phyloP scores from a whole-genome alignment of 345 rosid species.

The Durio zibethinus region DNA sequence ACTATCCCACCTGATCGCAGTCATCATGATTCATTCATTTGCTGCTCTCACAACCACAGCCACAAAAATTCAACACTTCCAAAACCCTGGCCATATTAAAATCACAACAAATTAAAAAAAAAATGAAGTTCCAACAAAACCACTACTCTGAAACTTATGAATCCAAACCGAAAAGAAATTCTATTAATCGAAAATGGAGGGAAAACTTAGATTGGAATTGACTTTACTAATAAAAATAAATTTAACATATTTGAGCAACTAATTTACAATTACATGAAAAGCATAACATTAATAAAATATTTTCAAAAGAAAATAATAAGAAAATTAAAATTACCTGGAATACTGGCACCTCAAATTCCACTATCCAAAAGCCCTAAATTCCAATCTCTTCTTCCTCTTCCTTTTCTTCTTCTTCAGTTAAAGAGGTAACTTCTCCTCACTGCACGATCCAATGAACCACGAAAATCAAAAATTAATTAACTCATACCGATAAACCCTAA shows the following conservation, averaged over 20 bases:
- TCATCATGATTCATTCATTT: conserved; percentile 66
- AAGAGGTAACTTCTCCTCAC: background rate
- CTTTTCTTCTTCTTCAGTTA: background rate
- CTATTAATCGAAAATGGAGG: background rate
- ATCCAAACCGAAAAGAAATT: background rate
- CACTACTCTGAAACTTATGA: background rate
- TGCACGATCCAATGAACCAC: background rate
- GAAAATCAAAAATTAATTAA: background rate
- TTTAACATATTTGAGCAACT: background rate
- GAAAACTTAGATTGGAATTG: background rate
- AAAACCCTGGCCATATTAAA: conserved; percentile 19
- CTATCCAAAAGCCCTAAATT: conserved; percentile 2
- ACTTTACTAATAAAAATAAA: background rate
- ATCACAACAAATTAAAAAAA: background rate
- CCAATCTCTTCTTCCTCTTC: conserved; percentile 2
- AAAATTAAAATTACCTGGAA: conserved; percentile 10
- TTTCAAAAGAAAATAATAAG: background rate
- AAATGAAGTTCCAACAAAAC: background rate
- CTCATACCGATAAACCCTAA: conserved; percentile 8
- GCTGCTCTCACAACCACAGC: conserved; percentile 30
- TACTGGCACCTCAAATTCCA: background rate
- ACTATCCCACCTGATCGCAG: conserved; percentile 48
- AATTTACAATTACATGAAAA: background rate
- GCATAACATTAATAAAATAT: background rate
- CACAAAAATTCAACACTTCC: conserved; percentile 2